These are phyloP conservation scores for Exophiala aquamarina DNA, from an alignment of 2,329 filamentous ascomycete species.

Conservation along the genomic window DNA sequence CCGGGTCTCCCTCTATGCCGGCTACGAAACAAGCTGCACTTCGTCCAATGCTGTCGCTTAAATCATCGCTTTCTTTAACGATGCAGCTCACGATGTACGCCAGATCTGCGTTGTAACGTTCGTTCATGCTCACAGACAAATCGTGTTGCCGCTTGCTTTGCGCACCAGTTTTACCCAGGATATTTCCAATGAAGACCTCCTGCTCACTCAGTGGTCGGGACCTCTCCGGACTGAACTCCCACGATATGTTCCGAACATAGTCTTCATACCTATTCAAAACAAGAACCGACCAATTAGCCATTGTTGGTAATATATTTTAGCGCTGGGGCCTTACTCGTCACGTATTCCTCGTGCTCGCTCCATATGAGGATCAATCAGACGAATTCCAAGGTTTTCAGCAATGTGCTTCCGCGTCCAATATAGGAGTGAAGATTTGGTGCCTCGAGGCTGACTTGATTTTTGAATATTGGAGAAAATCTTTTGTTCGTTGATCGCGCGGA, in stretches of 20 bases:
- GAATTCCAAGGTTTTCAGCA: slow-evolving; percentile 14
- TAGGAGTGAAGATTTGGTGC: slow-evolving; percentile 23
- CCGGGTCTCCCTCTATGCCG: slow-evolving; percentile 38
- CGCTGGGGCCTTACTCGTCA: slow-evolving; percentile 21
- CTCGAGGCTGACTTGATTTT: slow-evolving; percentile 26
- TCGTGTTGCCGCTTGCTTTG: slow-evolving; percentile 42
- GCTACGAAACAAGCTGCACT: slow-evolving; percentile 50
- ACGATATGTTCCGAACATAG: slow-evolving; percentile 50
- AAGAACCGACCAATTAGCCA: too few relatives aligned
- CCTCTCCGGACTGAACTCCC: slow-evolving; percentile 43
- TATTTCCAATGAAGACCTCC: slow-evolving; percentile 59
- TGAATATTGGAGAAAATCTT: slow-evolving; percentile 63
- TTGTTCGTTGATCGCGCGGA: slow-evolving; percentile 70
- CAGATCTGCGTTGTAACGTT: slow-evolving; percentile 43
- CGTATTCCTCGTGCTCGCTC: slow-evolving; percentile 22
- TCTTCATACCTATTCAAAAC: slow-evolving; percentile 59
- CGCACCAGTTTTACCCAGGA: slow-evolving; percentile 51
- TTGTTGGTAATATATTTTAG: too few relatives aligned
- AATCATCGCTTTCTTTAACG: slow-evolving; percentile 38
- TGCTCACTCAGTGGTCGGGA: slow-evolving; percentile 47
- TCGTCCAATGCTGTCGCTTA: slow-evolving; percentile 46
- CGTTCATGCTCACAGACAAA: slow-evolving; percentile 42
- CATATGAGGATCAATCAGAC: slow-evolving; percentile 16
- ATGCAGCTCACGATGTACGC: slow-evolving; percentile 46
- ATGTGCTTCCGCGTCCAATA: slow-evolving; percentile 28